phyloP scores from a whole-genome alignment of 345 rosid species.

The Cardamine resedifolia region DNA sequence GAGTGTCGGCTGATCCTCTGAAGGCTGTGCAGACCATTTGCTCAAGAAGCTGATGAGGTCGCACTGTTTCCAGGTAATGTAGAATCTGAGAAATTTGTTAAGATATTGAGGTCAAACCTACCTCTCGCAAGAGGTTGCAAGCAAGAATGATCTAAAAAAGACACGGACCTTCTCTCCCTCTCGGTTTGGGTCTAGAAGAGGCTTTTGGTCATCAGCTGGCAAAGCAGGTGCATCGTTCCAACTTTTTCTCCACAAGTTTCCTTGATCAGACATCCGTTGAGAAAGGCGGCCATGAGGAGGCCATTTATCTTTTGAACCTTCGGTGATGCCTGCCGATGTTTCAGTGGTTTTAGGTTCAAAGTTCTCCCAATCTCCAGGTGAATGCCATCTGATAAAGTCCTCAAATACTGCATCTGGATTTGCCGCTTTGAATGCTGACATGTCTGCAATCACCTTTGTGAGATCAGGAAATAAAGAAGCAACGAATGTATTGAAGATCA shows the following conservation, averaged over 20 bases:
- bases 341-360: constrained; percentile 42
- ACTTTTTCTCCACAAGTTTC: constrained; percentile 84
- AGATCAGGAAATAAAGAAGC: constrained; percentile 28
- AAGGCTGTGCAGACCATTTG: constrained; percentile 97
- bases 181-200: constrained; percentile 78
- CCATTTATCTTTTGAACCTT: constrained; percentile 55
- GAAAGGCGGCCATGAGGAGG: constrained; percentile 95
- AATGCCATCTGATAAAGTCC: constrained; percentile 99
- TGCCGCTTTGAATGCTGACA: constrained; percentile 99
- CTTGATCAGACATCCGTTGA: constrained; percentile 84
- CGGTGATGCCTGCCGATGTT: constrained; percentile 39
- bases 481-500: background rate
- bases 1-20: constrained; percentile 88
- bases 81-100: constrained; percentile 53
- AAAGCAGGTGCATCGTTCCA: constrained; percentile 85
- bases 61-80: constrained; percentile 90
- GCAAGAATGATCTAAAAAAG: constrained; percentile 3
- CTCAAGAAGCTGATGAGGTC: constrained; percentile 88
- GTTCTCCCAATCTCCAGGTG: constrained; percentile 93
- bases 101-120: constrained; percentile 11
- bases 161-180: constrained; percentile 89
- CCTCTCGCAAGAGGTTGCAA: background rate
- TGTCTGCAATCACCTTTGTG: constrained; percentile 50
- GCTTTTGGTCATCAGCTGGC: constrained; percentile 81
- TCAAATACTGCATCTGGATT: constrained; percentile 91